Percentiles rank a stretch among this genome's conserved stretches.
These are phyloP conservation scores for Digitaria exilis DNA, from an alignment of 202 grass and related monocot species.

Conservation along the genomic window DNA sequence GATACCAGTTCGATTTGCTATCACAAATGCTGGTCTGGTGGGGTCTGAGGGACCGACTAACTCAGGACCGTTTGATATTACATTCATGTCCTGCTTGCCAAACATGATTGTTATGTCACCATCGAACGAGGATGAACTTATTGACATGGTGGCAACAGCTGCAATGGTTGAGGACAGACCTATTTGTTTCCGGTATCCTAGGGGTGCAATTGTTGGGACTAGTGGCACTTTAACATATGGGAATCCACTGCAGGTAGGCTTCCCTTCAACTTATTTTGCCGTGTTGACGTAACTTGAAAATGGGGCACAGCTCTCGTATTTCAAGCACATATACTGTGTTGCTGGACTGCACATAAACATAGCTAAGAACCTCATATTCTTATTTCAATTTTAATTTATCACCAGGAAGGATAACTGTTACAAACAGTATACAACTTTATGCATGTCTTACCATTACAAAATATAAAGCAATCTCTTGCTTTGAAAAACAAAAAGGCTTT, in stretches of 20 bases:
- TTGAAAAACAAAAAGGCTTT: background rate
- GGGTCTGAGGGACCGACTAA: conserved; percentile 63
- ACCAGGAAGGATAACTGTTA: conserved; percentile 6
- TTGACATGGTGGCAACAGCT: conserved; percentile 77
- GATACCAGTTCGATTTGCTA: conserved; percentile 70
- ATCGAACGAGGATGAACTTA: conserved; percentile 67
- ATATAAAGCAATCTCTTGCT: conserved; percentile 9
- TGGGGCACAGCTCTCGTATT: background rate
- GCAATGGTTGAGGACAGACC: conserved; percentile 54
- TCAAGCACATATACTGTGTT: background rate
- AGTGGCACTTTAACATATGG: conserved; percentile 37
- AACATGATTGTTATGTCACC: conserved; percentile 90
- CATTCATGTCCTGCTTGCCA: conserved; percentile 79
- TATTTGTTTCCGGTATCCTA: conserved; percentile 71
- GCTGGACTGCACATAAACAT: background rate
- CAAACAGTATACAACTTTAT: background rate
- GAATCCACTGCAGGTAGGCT: conserved; percentile 61
- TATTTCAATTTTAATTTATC: conserved; percentile 6
- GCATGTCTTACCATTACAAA: background rate
- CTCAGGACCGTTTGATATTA: conserved; percentile 68
- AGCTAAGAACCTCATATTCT: background rate
- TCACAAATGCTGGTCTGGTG: conserved; percentile 66
- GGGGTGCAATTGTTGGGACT: conserved; percentile 49
- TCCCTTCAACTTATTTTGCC: conserved; percentile 16
- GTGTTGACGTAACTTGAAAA: background rate